These are phyloP conservation scores for Neofusicoccum cordaticola DNA, from an alignment of 2,329 filamentous ascomycete genomes.

Conservation along the genomic window DNA sequence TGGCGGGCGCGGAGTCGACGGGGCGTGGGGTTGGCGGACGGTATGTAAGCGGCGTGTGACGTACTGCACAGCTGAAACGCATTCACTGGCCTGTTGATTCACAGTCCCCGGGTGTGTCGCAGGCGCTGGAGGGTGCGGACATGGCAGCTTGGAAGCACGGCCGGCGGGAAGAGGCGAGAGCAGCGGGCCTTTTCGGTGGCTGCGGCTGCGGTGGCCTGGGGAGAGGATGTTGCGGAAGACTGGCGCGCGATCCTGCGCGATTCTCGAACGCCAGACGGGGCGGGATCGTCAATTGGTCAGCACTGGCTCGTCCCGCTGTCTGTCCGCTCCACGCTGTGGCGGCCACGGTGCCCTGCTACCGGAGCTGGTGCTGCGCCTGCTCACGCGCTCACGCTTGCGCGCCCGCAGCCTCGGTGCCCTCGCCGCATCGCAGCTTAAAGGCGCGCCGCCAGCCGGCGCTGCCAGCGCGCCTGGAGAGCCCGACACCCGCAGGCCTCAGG, in stretches of 20 bases:
- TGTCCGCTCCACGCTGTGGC: not conserved
- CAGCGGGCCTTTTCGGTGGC: not conserved
- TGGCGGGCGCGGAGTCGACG: constrained; percentile 21
- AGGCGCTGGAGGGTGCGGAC: constrained; percentile 22
- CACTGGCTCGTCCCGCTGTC: not conserved
- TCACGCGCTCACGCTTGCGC: not conserved
- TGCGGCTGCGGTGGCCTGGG: not conserved
- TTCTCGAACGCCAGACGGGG: constrained; percentile 4
- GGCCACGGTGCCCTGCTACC: not conserved
- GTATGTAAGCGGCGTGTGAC: constrained; percentile 27
- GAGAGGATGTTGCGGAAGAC: constrained; percentile 20
- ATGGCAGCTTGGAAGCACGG: constrained; percentile 29
- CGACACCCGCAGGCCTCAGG: not conserved
- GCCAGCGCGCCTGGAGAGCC: no score
- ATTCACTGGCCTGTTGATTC: constrained; percentile 11
- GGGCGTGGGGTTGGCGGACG: not conserved
- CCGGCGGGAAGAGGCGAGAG: constrained; percentile 21
- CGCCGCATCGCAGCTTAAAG: no score
- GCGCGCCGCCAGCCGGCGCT: no score
- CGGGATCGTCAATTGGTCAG: constrained; percentile 11
- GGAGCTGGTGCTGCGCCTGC: not conserved
- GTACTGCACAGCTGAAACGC: constrained; percentile 9
- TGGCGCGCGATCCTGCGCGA: constrained; percentile 7
- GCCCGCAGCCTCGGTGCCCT: not conserved
- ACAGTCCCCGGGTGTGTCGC: constrained; percentile 19